Evolutionary conservation across 2,329 filamentous ascomycete genomes (phyloP).

Genomic region (Diaporthe humulicola): DNA sequence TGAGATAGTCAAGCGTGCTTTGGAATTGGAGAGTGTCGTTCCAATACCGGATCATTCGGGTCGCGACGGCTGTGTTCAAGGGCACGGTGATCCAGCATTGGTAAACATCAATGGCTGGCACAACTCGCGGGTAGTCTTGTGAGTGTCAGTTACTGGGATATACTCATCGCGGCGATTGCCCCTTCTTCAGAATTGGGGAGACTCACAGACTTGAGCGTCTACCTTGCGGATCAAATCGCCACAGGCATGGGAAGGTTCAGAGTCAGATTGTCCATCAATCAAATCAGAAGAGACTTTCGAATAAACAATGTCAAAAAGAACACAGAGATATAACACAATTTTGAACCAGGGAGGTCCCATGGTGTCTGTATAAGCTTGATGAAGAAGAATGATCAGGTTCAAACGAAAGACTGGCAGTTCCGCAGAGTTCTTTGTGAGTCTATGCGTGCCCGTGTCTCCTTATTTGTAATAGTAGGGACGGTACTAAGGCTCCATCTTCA

Average conservation of each 20-base stretch:
- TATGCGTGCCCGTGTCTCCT: not conserved
- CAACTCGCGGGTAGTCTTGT: not conserved
- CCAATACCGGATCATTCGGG: constrained; percentile 58
- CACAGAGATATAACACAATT: not conserved
- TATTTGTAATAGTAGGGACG: too few species aligned
- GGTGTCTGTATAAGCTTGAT: not conserved
- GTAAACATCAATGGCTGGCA: constrained; percentile 41
- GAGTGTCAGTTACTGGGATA: not conserved
- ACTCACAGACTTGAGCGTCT: not conserved
- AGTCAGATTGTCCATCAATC: not conserved
- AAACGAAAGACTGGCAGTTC: not conserved
- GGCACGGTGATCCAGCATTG: constrained; percentile 59
- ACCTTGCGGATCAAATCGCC: not conserved
- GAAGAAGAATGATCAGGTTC: not conserved
- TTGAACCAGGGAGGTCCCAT: not conserved
- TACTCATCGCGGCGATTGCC: not conserved
- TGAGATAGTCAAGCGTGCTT: constrained; percentile 49
- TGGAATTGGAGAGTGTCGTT: constrained; percentile 53
- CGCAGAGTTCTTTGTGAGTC: not conserved
- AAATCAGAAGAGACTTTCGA: not conserved
- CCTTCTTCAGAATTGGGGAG: not conserved
- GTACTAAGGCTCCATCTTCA: not conserved
- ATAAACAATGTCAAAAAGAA: not conserved
- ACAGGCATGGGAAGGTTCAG: not conserved
- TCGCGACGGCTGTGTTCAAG: constrained; percentile 58